These are phyloP conservation scores for Ogataea pini DNA, from an alignment of 805 yeast genomes.

Conservation along the genomic window DNA sequence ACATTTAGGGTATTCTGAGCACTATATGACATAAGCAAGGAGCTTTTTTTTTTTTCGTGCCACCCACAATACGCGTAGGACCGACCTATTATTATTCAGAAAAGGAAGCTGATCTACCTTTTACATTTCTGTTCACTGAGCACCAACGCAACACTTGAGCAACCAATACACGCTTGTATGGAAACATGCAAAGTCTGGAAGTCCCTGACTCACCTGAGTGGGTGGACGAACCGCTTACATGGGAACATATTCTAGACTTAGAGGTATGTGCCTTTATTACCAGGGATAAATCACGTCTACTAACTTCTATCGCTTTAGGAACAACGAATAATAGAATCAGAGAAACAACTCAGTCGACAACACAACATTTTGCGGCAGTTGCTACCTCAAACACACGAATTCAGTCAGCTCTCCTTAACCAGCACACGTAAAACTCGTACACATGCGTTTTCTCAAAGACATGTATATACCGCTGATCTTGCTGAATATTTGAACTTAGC, in stretches of 20 bases:
- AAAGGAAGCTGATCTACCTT: not conserved
- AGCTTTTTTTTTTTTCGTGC: constrained; percentile 1
- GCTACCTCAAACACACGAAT: constrained; percentile 24
- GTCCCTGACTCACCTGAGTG: constrained; percentile 26
- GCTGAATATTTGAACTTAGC: constrained; percentile 35
- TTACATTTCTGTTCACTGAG: not conserved
- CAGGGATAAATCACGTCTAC: constrained; percentile 2
- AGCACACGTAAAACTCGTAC: constrained; percentile 19
- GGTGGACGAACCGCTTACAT: constrained; percentile 18
- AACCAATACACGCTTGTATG: not conserved
- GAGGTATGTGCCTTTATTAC: constrained; percentile 11
- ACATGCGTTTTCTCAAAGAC: constrained; percentile 34
- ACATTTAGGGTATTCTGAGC: too few relatives aligned
- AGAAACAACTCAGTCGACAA: constrained; percentile 12
- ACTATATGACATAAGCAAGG: not conserved
- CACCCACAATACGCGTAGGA: not conserved
- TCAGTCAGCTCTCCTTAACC: constrained; percentile 13
- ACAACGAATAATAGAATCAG: constrained; percentile 3
- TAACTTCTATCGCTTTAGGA: constrained; percentile 3
- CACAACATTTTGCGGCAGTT: constrained; percentile 16
- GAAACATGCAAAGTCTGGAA: constrained; percentile 8
- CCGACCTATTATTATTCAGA: too few relatives aligned
- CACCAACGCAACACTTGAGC: not conserved
- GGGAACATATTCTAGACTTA: constrained; percentile 17
- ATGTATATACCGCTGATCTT: constrained; percentile 37